phyloP scores from a whole-genome alignment of 805 yeast species.

The Lipomyces sp. region DNA sequence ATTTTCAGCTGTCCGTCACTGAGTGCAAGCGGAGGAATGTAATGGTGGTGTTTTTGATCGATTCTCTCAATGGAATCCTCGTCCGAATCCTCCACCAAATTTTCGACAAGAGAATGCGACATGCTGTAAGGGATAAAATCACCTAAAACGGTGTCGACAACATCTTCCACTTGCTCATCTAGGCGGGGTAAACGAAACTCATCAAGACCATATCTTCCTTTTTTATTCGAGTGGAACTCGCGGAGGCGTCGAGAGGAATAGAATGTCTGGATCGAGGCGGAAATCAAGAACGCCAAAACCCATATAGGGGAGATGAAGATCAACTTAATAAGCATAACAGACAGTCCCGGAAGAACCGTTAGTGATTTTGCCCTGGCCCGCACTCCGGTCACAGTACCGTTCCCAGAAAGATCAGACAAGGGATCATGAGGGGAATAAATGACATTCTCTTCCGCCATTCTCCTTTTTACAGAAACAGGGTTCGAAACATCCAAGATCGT shows the following conservation, averaged over 20 bases:
- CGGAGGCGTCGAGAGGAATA: constrained; percentile 43
- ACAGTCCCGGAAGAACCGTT: constrained; percentile 25
- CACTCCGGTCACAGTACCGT: constrained; percentile 6
- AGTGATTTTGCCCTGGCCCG: constrained; percentile 1
- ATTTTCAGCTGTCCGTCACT: constrained; percentile 48
- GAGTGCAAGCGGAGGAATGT: constrained; percentile 41
- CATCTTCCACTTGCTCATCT: constrained; percentile 59
- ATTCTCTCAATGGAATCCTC: constrained; percentile 27
- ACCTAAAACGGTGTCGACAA: constrained; percentile 51
- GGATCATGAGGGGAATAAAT: constrained; percentile 10
- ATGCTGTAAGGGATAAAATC: constrained; percentile 25
- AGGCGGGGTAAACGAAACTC: constrained; percentile 38
- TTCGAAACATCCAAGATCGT: constrained; percentile 52
- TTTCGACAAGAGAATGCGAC: constrained; percentile 32
- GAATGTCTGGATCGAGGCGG: constrained; percentile 43
- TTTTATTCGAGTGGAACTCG: constrained; percentile 27
- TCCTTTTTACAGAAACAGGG: constrained; percentile 37
- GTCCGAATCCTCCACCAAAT: constrained; percentile 32
- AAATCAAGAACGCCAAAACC: constrained; percentile 54
- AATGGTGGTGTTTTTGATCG: constrained; percentile 29
- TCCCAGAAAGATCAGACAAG: constrained; percentile 10
- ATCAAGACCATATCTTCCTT: constrained; percentile 28
- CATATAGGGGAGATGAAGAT: constrained; percentile 61
- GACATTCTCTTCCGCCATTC: neutral
- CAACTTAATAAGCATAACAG: constrained; percentile 38